Evolutionary conservation across 768 basidiomycete genomes (phyloP).

Genomic region (Lentinula edodes): DNA sequence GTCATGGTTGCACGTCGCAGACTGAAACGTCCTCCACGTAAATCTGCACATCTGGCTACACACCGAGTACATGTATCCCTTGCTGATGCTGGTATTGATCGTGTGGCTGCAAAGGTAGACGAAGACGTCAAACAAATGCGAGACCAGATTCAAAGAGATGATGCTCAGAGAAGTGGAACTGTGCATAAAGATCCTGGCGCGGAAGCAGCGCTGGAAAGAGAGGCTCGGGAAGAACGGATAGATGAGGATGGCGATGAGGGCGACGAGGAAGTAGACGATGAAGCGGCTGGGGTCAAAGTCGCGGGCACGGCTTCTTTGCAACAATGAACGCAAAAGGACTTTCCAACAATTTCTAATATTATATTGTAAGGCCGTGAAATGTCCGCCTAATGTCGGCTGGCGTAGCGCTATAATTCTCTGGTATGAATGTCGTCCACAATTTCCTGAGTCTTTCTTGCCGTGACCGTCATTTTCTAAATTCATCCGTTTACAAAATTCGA

Average conservation of each 20-base stretch:
- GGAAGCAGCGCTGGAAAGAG: constrained; percentile 9
- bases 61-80: constrained; percentile 82
- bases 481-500: no score
- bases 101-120: constrained; percentile 81
- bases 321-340: not conserved
- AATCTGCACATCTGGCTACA: constrained; percentile 73
- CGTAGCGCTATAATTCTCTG: not conserved
- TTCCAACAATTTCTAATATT: not conserved
- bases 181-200: constrained; percentile 12
- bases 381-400: not conserved
- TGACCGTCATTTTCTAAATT: no score
- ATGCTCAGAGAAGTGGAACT: constrained; percentile 36
- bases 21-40: constrained; percentile 81
- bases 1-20: constrained; percentile 95
- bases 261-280: constrained; percentile 25
- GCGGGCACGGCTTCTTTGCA: not conserved
- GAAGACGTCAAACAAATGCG: constrained; percentile 79
- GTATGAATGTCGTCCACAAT: no score
- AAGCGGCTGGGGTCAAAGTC: constrained; percentile 3
- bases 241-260: constrained; percentile 22
- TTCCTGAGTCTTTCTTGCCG: no score
- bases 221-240: constrained; percentile 1
- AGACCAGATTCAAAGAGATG: constrained; percentile 68
- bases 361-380: not conserved
- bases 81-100: constrained; percentile 80